phyloP scores from a whole-genome alignment of 2,329 filamentous ascomycete genomes.

The Lasiodiplodia sp. region DNA sequence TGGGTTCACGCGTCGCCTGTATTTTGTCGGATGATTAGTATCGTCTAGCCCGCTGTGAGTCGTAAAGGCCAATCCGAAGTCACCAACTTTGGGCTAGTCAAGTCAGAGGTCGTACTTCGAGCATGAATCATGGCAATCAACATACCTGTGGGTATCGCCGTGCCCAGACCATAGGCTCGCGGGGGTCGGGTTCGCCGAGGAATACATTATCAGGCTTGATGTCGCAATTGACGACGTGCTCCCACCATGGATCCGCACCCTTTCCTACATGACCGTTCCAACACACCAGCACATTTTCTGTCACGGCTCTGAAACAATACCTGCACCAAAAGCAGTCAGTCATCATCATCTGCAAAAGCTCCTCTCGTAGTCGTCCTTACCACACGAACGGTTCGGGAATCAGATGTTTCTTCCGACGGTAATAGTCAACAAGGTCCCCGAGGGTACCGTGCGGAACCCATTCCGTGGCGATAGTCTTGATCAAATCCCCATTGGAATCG shows the following conservation, averaged over 20 bases:
- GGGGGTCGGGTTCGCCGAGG: background rate
- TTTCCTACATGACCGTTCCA: constrained; percentile 5
- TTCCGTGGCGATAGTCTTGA: background rate
- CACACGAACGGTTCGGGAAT: constrained; percentile 8
- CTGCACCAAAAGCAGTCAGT: background rate
- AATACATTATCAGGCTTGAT: constrained; percentile 3
- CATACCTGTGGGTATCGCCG: constrained; percentile 3
- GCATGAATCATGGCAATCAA: background rate
- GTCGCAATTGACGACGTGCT: constrained; percentile 4
- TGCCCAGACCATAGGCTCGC: constrained; percentile 6
- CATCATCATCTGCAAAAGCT: background rate
- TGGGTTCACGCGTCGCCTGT: background rate
- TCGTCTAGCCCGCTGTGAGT: background rate
- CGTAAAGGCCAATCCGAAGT: background rate
- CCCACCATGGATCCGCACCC: background rate
- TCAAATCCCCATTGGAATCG: background rate
- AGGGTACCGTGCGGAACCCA: constrained; percentile 4
- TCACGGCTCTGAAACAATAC: constrained; percentile 7
- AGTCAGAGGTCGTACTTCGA: background rate
- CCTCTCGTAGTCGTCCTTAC: background rate
- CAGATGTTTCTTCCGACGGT: background rate
- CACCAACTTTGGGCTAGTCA: background rate
- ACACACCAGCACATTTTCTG: background rate
- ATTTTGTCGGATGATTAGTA: background rate
- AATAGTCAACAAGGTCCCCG: background rate